These are phyloP conservation scores for Dunaliella sp. DNA, from an alignment of 139 green algal species.

Conservation along the genomic window DNA sequence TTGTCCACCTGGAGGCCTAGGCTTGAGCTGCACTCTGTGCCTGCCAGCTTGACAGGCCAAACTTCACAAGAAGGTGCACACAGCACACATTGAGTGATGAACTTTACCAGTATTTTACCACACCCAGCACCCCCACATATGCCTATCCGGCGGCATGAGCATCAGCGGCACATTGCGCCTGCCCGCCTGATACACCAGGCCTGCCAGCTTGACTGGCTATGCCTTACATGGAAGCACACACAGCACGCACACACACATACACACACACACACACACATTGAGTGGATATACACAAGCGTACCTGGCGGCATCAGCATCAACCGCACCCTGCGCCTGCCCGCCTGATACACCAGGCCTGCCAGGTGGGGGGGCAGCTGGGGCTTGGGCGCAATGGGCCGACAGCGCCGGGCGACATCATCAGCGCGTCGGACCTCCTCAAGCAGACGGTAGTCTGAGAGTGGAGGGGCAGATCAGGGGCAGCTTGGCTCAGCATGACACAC, in stretches of 20 bases:
- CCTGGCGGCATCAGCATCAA: constrained; percentile 55
- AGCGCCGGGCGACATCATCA: constrained; percentile 50
- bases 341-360: constrained; percentile 47
- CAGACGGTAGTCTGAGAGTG: constrained; percentile 59
- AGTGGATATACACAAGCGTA: constrained; percentile 11
- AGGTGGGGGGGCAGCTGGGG: constrained; percentile 48
- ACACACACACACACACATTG: no score
- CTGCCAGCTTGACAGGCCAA: no score
- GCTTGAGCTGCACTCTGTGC: no score
- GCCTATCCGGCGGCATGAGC: constrained; percentile 50
- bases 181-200: constrained; percentile 45
- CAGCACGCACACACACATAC: not conserved
- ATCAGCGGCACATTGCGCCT: constrained; percentile 39
- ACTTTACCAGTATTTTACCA: no score
- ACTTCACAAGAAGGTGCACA: no score
- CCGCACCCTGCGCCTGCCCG: constrained; percentile 28
- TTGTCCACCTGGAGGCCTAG: no score
- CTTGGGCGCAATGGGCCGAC: constrained; percentile 32
- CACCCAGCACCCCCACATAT: not conserved
- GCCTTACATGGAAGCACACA: no score
- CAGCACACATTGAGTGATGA: no score
- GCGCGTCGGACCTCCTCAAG: constrained; percentile 53
- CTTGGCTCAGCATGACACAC: no score
- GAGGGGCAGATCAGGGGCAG: no score
- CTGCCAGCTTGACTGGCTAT: constrained; percentile 35